A percentile compares a stretch with the other conserved stretches of the same genome.
These are phyloP conservation scores for Polygonum aviculare DNA, from an alignment of 148 eudicot genomes.

Conservation along the genomic window DNA sequence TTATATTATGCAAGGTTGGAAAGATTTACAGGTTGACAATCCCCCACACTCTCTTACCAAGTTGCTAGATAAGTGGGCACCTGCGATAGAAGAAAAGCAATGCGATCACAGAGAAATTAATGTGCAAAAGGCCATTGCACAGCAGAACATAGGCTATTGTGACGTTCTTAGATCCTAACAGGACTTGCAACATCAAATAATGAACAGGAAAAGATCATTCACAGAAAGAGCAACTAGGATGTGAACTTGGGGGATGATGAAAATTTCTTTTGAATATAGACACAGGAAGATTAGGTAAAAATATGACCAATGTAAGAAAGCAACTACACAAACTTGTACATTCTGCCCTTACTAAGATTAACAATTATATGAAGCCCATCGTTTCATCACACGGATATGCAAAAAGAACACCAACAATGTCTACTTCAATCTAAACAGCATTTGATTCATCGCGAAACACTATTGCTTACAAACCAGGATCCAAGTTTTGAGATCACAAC, in stretches of 20 bases:
- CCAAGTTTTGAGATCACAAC: background rate
- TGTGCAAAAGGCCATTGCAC: slow-evolving; percentile 1
- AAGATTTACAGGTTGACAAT: background rate
- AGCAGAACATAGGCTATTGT: background rate
- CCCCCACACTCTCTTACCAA: background rate
- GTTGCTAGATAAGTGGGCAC: slow-evolving; percentile 6
- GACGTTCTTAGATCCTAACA: background rate
- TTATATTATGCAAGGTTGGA: background rate
- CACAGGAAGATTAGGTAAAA: background rate
- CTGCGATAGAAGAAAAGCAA: slow-evolving; percentile 1
- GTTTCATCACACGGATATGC: background rate
- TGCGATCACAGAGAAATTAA: background rate
- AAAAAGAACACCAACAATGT: background rate
- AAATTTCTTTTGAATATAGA: background rate
- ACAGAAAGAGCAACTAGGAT: background rate
- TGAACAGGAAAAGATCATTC: background rate
- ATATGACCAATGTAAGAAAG: background rate
- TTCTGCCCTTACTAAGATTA: background rate
- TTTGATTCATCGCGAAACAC: background rate
- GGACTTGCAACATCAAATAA: background rate
- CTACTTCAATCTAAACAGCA: background rate
- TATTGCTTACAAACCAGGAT: background rate
- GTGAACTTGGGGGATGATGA: background rate
- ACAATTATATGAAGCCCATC: background rate
- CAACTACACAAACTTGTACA: background rate